Base-by-base conservation (phyloP, 345 rosid species). In the Citrus sinensis region DNA sequence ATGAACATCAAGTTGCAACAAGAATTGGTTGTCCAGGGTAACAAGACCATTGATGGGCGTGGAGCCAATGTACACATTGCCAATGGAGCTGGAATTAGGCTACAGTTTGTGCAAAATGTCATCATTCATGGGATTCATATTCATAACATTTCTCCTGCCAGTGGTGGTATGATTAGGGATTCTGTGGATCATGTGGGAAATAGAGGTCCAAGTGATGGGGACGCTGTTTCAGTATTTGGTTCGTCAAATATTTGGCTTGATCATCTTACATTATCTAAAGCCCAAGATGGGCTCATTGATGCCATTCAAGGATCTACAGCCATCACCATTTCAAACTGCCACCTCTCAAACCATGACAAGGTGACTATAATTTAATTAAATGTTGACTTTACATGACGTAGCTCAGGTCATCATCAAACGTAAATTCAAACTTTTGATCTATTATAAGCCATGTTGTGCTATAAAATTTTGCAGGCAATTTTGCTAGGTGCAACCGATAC, bases 11-110 rank as follows among this genome's bases (percentile, higher is more conserved):
- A 73, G 73, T 86, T 93, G 29, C 71, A 56, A 87, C 51, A 42
- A 3, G 51, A 92, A 69, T 94, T 93, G 79, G 77, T 95, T 20
- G 51, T 42, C 51, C 74, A 90, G 0, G 81, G 92, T 72, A 72
- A 89, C 70, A 93, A 93, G 82, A 95, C 98, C 6, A 93, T 95
- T 27, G 98, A 93, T 24, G 98, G 80, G 3, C 84, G 98, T 25
- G 98, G 98, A 30, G 92, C 85, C 4, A 86, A 74, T 20, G 86
- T 93, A 65, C 94, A 88, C 54, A 87, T 93, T 32, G 88, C 87
- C 29, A 59, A 70, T 16, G 98, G 98, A 0, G 91, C 87, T 30
- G 91, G 95, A 10, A 67, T 95, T n/a, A 93, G 89, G 5, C 11
- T 95, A 4, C 98, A 92, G 16, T 0, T 2, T 11, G 90, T 84